These are phyloP conservation scores for Botryotinia narcissicola DNA, from an alignment of 2,329 filamentous ascomycete species.

Conservation along the genomic window DNA sequence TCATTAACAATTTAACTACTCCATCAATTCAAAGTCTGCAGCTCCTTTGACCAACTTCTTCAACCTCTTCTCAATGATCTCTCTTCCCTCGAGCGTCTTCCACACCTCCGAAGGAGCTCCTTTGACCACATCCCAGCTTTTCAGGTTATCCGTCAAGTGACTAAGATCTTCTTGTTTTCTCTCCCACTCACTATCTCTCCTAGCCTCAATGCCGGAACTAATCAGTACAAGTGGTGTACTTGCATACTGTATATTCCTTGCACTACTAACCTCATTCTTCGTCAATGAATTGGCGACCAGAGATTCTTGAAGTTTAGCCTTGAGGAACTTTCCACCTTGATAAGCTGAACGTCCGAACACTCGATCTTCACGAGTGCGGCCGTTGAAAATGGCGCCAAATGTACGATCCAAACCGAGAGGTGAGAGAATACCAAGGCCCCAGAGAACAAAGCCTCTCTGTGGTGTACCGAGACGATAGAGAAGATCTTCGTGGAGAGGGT, in stretches of 20 bases:
- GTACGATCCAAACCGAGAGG: conserved; percentile 83
- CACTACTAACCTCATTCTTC: conserved; percentile 75
- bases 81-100: conserved; percentile 68
- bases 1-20: not conserved
- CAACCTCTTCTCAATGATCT: conserved; percentile 76
- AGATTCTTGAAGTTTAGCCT: conserved; percentile 89
- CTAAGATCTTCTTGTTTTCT: conserved; percentile 82
- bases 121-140: conserved; percentile 83
- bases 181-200: conserved; percentile 70
- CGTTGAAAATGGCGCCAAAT: conserved; percentile 75
- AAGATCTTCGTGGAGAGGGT: conserved; percentile 85
- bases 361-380: conserved; percentile 76
- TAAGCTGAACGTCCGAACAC: conserved; percentile 78
- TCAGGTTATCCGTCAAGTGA: conserved; percentile 72
- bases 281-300: conserved; percentile 83
- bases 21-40: conserved; percentile 1
- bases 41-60: conserved; percentile 56
- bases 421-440: conserved; percentile 81
- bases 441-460: conserved; percentile 75
- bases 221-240: conserved; percentile 76
- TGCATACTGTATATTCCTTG: conserved; percentile 74
- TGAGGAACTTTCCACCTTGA: conserved; percentile 80
- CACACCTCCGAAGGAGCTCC: conserved; percentile 86
- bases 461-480: conserved; percentile 66
- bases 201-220: conserved; percentile 73